phyloP scores from a whole-genome alignment of 164 flowering plant genomes.

The Annona cherimola region DNA sequence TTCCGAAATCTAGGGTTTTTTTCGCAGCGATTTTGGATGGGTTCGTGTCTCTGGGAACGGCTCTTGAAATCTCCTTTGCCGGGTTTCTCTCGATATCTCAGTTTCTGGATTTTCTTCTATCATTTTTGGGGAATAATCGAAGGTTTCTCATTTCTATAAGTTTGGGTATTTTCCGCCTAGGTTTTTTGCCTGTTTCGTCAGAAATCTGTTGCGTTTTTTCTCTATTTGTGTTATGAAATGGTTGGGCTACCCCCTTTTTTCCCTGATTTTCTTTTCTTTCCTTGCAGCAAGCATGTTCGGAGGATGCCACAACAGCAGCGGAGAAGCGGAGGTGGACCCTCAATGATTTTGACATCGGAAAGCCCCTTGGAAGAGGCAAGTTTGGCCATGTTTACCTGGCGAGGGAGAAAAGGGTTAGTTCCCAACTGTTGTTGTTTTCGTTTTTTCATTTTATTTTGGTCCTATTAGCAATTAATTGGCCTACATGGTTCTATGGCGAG shows the following conservation, averaged over 20 bases:
- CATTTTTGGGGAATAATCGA: conserved; percentile 1
- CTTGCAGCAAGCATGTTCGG: conserved; percentile 35
- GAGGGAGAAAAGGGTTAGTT: conserved; percentile 78
- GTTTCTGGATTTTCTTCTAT: background rate
- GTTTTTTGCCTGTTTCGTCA: background rate
- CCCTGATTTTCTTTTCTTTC: background rate
- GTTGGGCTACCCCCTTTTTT: background rate
- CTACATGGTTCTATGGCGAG: background rate
- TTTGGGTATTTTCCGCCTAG: background rate
- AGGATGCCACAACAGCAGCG: conserved; percentile 40
- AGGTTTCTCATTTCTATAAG: background rate
- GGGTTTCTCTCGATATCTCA: conserved; percentile 10
- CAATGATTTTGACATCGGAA: conserved; percentile 89
- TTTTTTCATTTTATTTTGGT: no score
- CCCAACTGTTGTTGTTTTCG: background rate
- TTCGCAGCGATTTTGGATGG: background rate
- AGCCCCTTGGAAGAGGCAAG: conserved; percentile 97
- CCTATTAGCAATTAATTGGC: background rate
- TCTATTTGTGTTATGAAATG: background rate
- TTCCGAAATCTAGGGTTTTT: background rate
- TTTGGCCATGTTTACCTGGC: conserved; percentile 96
- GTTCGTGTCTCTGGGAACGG: background rate
- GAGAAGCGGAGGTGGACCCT: conserved; percentile 67
- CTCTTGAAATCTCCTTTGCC: background rate
- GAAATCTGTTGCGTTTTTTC: conserved; percentile 1